Evolutionary conservation across 371 early-diverging fungal genomes (phyloP).

Genomic region (Gilbertella persicaria): DNA sequence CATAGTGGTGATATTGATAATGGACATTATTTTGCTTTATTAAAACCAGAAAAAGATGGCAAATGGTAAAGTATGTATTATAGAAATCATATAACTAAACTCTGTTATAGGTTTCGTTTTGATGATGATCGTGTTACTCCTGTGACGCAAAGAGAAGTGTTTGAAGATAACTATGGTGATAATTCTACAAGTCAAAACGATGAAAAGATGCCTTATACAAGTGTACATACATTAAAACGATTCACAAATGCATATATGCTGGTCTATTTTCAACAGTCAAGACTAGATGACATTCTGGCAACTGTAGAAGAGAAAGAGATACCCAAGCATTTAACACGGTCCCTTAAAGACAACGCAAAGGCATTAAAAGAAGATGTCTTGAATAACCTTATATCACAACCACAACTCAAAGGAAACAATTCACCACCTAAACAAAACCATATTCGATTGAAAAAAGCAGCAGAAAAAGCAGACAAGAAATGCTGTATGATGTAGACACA

Average conservation of each 20-base stretch:
- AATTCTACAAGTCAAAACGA: slow-evolving; percentile 29
- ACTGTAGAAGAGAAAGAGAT: slow-evolving; percentile 68
- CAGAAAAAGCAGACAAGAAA: slow-evolving; percentile 19
- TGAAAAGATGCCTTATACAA: not conserved
- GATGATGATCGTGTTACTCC: slow-evolving; percentile 97
- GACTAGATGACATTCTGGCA: slow-evolving; percentile 66
- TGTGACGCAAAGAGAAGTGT: slow-evolving; percentile 80
- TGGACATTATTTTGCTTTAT: slow-evolving; percentile 96
- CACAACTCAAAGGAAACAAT: not conserved
- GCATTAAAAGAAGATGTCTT: slow-evolving; percentile 48
- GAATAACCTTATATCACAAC: slow-evolving; percentile 18
- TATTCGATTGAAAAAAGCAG: slow-evolving; percentile 19
- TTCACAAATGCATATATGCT: slow-evolving; percentile 97
- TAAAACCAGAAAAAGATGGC: slow-evolving; percentile 81
- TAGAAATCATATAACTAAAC: not conserved
- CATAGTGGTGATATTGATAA: slow-evolving; percentile 95
- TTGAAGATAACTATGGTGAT: slow-evolving; percentile 97
- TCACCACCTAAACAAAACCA: slow-evolving; percentile 19
- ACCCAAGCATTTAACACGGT: slow-evolving; percentile 69
- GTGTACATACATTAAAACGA: slow-evolving; percentile 46
- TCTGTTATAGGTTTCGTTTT: slow-evolving; percentile 72
- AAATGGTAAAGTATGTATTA: slow-evolving; percentile 60
- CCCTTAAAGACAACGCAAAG: slow-evolving; percentile 34
- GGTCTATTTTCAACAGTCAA: slow-evolving; percentile 85
- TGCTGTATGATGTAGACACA: slow-evolving; percentile 23